These are phyloP conservation scores for Cryphonectria radicalis DNA, from an alignment of 2,329 filamentous ascomycete genomes.

Conservation along the genomic window DNA sequence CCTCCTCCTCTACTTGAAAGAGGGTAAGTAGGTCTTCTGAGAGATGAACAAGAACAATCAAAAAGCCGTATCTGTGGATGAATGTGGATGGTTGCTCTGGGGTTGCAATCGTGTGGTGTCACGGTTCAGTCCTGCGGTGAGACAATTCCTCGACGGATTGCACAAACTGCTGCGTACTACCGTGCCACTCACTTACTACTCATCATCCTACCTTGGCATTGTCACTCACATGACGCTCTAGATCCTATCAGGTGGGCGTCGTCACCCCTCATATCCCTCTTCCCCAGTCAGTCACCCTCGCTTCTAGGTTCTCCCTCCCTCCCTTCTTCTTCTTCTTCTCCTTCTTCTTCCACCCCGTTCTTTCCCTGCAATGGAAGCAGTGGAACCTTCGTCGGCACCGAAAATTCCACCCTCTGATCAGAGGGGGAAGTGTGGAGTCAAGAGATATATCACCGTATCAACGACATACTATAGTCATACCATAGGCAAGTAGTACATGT, in stretches of 20 bases:
- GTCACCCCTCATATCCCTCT: background rate
- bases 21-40: background rate
- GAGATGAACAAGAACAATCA: background rate
- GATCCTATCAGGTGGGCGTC: background rate
- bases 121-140: background rate
- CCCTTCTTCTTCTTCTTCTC: too few relatives aligned
- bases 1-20: background rate
- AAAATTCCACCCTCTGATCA: background rate
- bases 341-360: background rate
- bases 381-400: background rate
- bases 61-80: background rate
- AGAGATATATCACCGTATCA: background rate
- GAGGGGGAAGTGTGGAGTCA: background rate
- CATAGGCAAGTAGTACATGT: background rate
- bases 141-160: background rate
- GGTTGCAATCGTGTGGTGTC: background rate
- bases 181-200: background rate
- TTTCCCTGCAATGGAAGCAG: conserved; percentile 6
- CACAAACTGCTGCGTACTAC: background rate
- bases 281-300: background rate
- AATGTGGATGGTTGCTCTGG: background rate
- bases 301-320: background rate
- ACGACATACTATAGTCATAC: background rate
- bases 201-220: background rate
- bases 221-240: background rate